Conservation (phyloP, 495 filamentous ascomycete genomes). For the Penicillium desertorum region DNA sequence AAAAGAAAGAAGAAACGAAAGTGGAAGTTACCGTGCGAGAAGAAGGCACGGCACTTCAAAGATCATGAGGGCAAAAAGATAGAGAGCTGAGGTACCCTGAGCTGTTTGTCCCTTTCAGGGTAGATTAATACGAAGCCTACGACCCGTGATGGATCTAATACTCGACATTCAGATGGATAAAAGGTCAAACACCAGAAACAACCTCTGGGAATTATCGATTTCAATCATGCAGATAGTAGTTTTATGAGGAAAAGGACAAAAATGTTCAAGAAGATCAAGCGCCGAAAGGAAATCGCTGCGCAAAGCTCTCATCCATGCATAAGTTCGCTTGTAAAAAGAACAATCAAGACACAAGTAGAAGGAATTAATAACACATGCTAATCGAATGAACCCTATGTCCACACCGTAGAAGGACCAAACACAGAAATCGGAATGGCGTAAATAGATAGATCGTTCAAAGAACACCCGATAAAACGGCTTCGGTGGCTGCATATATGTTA, state of each 20-base stretch:
- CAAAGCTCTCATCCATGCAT: slow-evolving; percentile 30
- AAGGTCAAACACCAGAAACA: slow-evolving; percentile 15
- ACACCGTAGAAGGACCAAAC: not conserved
- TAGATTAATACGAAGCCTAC: too few relatives aligned
- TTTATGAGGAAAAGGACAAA: slow-evolving; percentile 14
- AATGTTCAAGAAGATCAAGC: slow-evolving; percentile 15
- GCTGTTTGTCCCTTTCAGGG: too few relatives aligned
- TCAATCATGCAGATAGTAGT: slow-evolving; percentile 7
- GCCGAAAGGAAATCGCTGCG: slow-evolving; percentile 18
- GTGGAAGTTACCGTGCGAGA: too few relatives aligned
- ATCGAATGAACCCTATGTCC: slow-evolving; percentile 7
- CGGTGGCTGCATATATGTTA: slow-evolving; percentile 60
- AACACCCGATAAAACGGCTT: slow-evolving; percentile 70
- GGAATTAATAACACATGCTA: slow-evolving; percentile 17
- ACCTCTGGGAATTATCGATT: slow-evolving; percentile 24
- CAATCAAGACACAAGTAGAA: slow-evolving; percentile 8
- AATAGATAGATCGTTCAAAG: slow-evolving; percentile 42
- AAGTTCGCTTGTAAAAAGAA: slow-evolving; percentile 21
- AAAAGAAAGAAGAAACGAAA: too few relatives aligned
- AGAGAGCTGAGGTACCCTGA: too few relatives aligned
- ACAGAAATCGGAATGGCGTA: not conserved
- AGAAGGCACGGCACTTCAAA: too few relatives aligned
- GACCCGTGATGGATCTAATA: too few relatives aligned
- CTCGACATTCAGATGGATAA: not conserved
- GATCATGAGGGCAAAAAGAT: too few relatives aligned